Base-by-base conservation (phyloP, 1,284 basidiomycete species). In the Trametes sp. region DNA sequence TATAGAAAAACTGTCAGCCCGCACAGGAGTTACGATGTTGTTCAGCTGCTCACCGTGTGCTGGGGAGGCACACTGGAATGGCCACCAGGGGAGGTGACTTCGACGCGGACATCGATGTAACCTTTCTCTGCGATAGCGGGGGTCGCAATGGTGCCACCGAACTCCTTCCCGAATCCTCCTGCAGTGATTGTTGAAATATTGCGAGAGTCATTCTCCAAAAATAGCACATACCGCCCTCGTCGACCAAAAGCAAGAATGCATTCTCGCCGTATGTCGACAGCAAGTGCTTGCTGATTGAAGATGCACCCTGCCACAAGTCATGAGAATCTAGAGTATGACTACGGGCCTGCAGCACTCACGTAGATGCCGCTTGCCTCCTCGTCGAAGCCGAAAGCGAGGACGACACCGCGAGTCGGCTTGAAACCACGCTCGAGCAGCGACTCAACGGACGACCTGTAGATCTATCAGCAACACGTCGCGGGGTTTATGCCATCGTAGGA, bases 311-410 rank as follows among this genome's bases (percentile, higher is more conserved):
- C 45, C 53, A 33, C 64, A 63, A 28, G 5, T 19, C 9, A 38
- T 41, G 42, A 33, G 29, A 24, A 45, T 48, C 19, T 11, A 13
- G 0, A 26, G 7, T 26, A n/a, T 26, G 23, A 9, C 5, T 9
- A 10, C 2, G 4, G 52, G 29, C 1, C 4, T 49, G 6, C 24
- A 51, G 57, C 74, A 74, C 75, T 58, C 59, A 82, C 83, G 16
- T 81, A 78, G 38, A 79, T 67, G 3, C 88, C 87, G 28, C 81
- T 79, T 2, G 78, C 73, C 75, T 93, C 90, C 69, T 92, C 91
- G 69, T 93, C 90, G 61, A 86, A 87, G n/a, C 91, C 91, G 54
- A 85, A 87, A 1, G 85, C 83, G 26, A 90, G 77, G 24, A 92
- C 78, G 44, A 92, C 76, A 0, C 80, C 79, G 4, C 87, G 81